Conservation (phyloP, 2,329 filamentous ascomycete genomes). For the Botrytis porri region DNA sequence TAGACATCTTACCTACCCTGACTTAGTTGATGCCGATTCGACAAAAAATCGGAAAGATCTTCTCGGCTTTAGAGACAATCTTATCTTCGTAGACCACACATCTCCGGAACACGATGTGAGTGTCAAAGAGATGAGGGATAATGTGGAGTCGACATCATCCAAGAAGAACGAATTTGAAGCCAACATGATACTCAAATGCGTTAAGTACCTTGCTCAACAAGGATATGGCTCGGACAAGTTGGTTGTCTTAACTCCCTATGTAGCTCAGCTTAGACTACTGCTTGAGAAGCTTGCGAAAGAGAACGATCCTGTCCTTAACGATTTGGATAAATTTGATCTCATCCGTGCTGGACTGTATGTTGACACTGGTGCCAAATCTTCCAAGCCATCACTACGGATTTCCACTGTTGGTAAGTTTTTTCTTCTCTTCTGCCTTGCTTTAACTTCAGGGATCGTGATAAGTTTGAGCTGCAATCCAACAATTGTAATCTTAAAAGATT, state of each 20-base stretch:
- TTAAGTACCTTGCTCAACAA: conserved; percentile 68
- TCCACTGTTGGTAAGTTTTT: conserved; percentile 63
- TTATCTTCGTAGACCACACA: conserved; percentile 66
- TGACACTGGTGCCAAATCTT: conserved; percentile 50
- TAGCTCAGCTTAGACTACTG: conserved; percentile 64
- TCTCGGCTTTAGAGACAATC: conserved; percentile 55
- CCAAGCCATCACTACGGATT: conserved; percentile 54
- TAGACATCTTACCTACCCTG: conserved; percentile 58
- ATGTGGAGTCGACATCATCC: conserved; percentile 44
- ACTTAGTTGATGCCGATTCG: conserved; percentile 52
- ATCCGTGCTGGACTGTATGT: conserved; percentile 55
- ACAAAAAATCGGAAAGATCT: conserved; percentile 49
- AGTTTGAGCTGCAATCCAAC: background rate
- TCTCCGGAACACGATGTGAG: conserved; percentile 49
- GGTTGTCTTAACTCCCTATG: conserved; percentile 69
- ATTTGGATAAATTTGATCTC: conserved; percentile 64
- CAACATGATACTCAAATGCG: conserved; percentile 60
- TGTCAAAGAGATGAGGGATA: conserved; percentile 50
- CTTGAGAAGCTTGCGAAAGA: conserved; percentile 50
- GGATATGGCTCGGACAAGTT: conserved; percentile 64
- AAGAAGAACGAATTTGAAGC: conserved; percentile 66
- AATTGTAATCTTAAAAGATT: background rate
- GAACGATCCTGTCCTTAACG: conserved; percentile 64
- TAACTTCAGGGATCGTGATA: background rate
- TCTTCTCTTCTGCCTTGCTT: background rate